These are phyloP conservation scores for Candida anutae DNA, from an alignment of 1,139 yeast genomes.

Conservation along the genomic window DNA sequence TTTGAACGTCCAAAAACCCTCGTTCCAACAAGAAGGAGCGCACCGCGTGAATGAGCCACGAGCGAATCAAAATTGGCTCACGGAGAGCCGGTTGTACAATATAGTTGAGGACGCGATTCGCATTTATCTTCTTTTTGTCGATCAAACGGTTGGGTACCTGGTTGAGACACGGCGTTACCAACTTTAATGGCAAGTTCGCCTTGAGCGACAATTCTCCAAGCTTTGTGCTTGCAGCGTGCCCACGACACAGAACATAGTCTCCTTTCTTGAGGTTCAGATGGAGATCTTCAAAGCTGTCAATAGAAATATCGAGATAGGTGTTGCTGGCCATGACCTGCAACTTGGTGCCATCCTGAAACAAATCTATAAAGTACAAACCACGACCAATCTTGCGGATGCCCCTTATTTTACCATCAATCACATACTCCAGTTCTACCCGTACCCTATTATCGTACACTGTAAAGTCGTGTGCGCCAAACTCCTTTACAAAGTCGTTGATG, in stretches of 20 bases:
- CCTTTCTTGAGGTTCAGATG: slow-evolving; percentile 56
- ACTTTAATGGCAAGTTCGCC: slow-evolving; percentile 36
- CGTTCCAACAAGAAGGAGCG: slow-evolving; percentile 47
- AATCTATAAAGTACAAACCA: slow-evolving; percentile 59
- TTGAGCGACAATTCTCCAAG: slow-evolving; percentile 75
- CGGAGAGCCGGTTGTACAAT: slow-evolving; percentile 48
- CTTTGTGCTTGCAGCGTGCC: slow-evolving; percentile 67
- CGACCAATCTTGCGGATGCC: slow-evolving; percentile 57
- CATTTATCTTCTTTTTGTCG: slow-evolving; percentile 51
- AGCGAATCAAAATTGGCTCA: slow-evolving; percentile 45
- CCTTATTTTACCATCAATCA: slow-evolving; percentile 49
- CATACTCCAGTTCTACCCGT: slow-evolving; percentile 6
- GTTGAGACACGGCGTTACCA: slow-evolving; percentile 64
- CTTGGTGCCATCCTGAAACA: slow-evolving; percentile 47
- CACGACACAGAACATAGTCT: slow-evolving; percentile 58
- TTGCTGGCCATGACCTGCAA: slow-evolving; percentile 59
- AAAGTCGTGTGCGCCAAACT: slow-evolving; percentile 14
- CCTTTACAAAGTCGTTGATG: slow-evolving; percentile 13
- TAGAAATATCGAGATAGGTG: slow-evolving; percentile 33
- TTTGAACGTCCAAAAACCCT: slow-evolving; percentile 76
- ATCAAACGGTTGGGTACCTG: slow-evolving; percentile 52
- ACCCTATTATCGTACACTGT: slow-evolving; percentile 9
- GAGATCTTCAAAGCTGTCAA: slow-evolving; percentile 35
- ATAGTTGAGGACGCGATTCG: slow-evolving; percentile 69
- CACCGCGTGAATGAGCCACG: slow-evolving; percentile 45